Base-by-base conservation (phyloP, 2,329 filamentous ascomycete species). In the Plenodomus biglobosus region DNA sequence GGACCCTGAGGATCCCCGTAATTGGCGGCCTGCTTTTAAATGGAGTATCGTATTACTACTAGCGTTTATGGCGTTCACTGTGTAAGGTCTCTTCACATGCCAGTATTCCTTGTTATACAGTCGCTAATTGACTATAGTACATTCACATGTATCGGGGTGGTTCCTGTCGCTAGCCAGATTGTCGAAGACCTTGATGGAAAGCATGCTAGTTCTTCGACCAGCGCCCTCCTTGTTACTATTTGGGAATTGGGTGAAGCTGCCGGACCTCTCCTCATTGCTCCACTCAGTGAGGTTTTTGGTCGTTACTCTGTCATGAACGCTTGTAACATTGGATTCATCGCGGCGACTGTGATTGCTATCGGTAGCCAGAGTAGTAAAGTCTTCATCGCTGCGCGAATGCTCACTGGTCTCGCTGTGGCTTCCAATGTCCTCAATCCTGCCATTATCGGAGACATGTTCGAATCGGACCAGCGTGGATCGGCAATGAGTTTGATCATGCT, bases 371-470 rank as follows among this genome's bases (percentile, higher is more conserved):
- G 59, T 44, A 68, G 69, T 4, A 47, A 58, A 1, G 46, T 76
- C 3, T 66, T 78, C 49, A 76, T 78, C 41, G 65, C 65, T 8
- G 69, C 73, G 1, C 58, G 76, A 34, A 74, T 73, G 55, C 68
- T 80, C 49, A 75, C 76, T 37, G 73, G 74, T 35, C 55, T 73
- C 24, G 68, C 73, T 36, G 76, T 78, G 4, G 71, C 75, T 17
- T 71, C 73, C 3, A 76, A 84, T 53, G 83, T 85, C 8, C 73
- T 87, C 16, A 83, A 80, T 53, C 84, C 84, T 0, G 80, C 83
- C 19, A 82, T 86, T 43, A 77, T 86, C 16, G 84, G 83, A 19
- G 84, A 86, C 62, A 79, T 86, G 53, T 85, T 85, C 60, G 66
- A 72, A 1, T 71, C 77, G 1, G 83, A 85, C 46, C 72, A 81